A percentile compares a stretch with the other conserved stretches of the same genome.
These are phyloP conservation scores for Chaetoceros muelleri DNA, from an alignment of 108 stramenopile species.

Conservation along the genomic window DNA sequence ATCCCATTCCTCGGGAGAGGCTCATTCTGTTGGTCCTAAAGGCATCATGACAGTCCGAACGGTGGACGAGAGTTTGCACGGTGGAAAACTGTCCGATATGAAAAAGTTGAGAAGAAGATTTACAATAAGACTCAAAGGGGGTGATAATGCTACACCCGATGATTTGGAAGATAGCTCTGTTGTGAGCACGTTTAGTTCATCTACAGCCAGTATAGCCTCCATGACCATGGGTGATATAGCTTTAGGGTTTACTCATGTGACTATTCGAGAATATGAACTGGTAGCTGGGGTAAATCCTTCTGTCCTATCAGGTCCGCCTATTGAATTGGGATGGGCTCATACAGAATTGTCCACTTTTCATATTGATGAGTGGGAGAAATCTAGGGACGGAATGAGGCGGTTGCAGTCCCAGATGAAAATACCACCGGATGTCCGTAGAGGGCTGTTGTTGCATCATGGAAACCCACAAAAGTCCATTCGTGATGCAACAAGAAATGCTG, in stretches of 20 bases:
- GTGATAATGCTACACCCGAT: neutral
- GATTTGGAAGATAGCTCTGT: neutral
- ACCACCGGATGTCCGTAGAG: neutral
- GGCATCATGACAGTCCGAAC: constrained; percentile 24
- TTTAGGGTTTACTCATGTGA: constrained; percentile 16
- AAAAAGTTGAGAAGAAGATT: neutral
- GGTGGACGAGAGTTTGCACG: constrained; percentile 23
- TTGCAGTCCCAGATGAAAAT: neutral
- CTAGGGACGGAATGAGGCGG: neutral
- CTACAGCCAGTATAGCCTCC: neutral
- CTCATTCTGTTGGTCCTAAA: no score
- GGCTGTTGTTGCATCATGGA: neutral
- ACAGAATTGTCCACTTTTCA: neutral
- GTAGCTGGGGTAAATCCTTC: constrained; percentile 34
- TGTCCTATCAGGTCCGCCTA: constrained; percentile 27
- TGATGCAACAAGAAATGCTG: neutral
- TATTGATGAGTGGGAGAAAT: neutral
- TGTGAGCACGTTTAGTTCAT: neutral
- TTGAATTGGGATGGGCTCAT: constrained; percentile 23
- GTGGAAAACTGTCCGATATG: neutral
- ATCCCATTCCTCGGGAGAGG: no score
- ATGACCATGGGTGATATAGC: neutral
- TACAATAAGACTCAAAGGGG: neutral
- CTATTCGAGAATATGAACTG: constrained; percentile 37
- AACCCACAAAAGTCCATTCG: neutral